Evolutionary conservation across 192 early-diverging fungal genomes (phyloP), one percentile per base, ranked within the genome.

Genomic region (Entophlyctis helioformis): DNA sequence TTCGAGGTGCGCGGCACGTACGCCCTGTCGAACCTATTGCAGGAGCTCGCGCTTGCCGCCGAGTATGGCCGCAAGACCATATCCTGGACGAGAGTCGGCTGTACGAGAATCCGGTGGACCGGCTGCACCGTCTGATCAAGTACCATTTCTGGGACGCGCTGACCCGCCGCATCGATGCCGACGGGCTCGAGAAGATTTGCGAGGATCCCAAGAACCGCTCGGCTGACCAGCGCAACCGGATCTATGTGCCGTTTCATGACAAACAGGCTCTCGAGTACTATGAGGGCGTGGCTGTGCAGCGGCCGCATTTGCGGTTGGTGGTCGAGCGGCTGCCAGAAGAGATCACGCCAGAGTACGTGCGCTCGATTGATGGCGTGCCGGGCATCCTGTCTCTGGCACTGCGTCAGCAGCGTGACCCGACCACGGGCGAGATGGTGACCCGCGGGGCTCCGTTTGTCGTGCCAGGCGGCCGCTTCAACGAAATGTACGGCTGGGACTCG

Each of bases 401-500:
- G 65, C 46, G 62, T 28, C 39, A 60, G 46, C 42, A 45, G 12
- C 31, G 21, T 9, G 60, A 69, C 22, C 36, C 60, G 1, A 15
- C 21, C 6, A 54, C 41, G 15, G 43, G 45, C 10, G 39, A 57
- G 18, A 33, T 42, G 3, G 53, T 51, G 28, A 57, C 63, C 26
- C 49, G 63, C 21, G 67, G 71, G 1, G 79, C 91, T 18, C 89
- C 90, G 0, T 99, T 99, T 57, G 87, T 95, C 13, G 94, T 99
- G 0, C 96, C 93, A 0, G 96, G 96, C 13, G 96, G 96, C 15
- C 78, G 96, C 9, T 99, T 97, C 70, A 99, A 97, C 59, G 96
- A 99, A 64, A 94, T 92, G 83, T 99, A 99, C 61, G 93, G 91
- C 0, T 99, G 96, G 96, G 96, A 98, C 60, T 53, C 46, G 18